Percentiles rank a stretch among this genome's conserved stretches.
These are phyloP conservation scores for Trametes villosa DNA, from an alignment of 768 basidiomycete species.

Conservation along the genomic window DNA sequence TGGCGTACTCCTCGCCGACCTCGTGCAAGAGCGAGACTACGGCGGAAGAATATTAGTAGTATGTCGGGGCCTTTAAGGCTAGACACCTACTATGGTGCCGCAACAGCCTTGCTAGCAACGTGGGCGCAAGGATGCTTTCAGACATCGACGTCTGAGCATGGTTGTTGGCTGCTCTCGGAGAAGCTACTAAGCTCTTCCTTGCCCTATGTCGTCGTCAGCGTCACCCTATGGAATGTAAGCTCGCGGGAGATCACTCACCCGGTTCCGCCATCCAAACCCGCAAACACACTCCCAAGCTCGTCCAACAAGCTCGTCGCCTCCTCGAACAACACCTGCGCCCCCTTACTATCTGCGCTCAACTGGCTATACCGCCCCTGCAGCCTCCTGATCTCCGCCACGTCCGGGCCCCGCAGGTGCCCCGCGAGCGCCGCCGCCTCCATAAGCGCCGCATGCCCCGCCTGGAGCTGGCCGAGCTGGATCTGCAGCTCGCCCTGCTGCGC, in stretches of 20 bases:
- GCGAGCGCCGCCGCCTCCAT: constrained; percentile 52
- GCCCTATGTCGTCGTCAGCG: not conserved
- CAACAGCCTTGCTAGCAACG: constrained; percentile 62
- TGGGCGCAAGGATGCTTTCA: constrained; percentile 60
- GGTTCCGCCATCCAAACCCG: constrained; percentile 50
- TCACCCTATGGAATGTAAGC: too few relatives aligned
- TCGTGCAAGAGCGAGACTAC: constrained; percentile 76
- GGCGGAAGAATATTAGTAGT: not conserved
- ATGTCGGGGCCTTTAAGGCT: not conserved
- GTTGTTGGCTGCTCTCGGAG: constrained; percentile 21
- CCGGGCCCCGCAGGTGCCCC: constrained; percentile 53
- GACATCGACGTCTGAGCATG: constrained; percentile 23
- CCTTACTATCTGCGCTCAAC: constrained; percentile 42
- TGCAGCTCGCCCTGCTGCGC: constrained; percentile 72
- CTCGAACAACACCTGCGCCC: constrained; percentile 58
- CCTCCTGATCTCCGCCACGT: constrained; percentile 60
- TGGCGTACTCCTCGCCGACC: constrained; percentile 52
- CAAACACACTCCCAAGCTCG: constrained; percentile 61
- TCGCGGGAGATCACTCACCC: constrained; percentile 47
- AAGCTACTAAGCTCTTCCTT: constrained; percentile 25
- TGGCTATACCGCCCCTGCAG: constrained; percentile 59
- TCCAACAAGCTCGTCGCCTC: constrained; percentile 62
- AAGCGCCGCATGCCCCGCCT: constrained; percentile 60
- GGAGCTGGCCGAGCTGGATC: constrained; percentile 61
- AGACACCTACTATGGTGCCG: constrained; percentile 67